These are phyloP conservation scores for Cryptosporidium parvum DNA, from an alignment of 169 alveolate genomes.

Conservation along the genomic window DNA sequence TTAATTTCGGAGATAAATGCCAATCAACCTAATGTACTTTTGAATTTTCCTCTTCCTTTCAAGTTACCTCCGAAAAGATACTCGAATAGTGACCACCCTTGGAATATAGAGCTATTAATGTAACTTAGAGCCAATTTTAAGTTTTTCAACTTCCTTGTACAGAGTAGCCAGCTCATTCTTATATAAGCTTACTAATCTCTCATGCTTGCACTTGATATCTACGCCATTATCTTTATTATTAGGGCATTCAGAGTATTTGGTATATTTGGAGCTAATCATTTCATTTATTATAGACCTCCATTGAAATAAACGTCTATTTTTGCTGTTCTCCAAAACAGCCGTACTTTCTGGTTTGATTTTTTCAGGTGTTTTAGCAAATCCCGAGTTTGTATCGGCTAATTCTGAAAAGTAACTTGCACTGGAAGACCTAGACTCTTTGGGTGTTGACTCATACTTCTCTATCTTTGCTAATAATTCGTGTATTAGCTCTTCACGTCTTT, in stretches of 20 bases:
- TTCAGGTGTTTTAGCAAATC: not conserved
- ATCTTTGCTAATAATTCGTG: conserved; percentile 37
- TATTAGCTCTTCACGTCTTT: conserved; percentile 66
- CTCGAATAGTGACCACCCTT: conserved; percentile 19
- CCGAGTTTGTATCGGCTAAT: not conserved
- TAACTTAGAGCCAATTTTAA: not conserved
- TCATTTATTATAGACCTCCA: conserved; percentile 50
- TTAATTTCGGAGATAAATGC: not conserved
- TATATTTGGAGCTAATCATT: not conserved
- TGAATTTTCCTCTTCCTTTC: conserved; percentile 48
- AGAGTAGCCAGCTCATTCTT: conserved; percentile 2
- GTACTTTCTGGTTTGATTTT: not conserved
- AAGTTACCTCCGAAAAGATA: conserved; percentile 45
- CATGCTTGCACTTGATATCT: conserved; percentile 15
- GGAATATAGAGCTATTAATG: conserved; percentile 49
- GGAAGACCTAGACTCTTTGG: not conserved
- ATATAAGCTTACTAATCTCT: conserved; percentile 17
- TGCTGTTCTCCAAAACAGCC: not conserved
- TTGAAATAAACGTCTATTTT: not conserved
- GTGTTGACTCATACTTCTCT: conserved; percentile 34
- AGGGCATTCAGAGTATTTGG: not conserved
- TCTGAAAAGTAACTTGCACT: not conserved
- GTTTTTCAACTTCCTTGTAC: conserved; percentile 16
- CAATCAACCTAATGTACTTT: not conserved
- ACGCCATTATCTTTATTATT: not conserved